Evolutionary conservation across 305 asterid genomes (phyloP), one percentile per base, ranked within the genome.

Genomic region (Fraxinus xanthoxyloides): DNA sequence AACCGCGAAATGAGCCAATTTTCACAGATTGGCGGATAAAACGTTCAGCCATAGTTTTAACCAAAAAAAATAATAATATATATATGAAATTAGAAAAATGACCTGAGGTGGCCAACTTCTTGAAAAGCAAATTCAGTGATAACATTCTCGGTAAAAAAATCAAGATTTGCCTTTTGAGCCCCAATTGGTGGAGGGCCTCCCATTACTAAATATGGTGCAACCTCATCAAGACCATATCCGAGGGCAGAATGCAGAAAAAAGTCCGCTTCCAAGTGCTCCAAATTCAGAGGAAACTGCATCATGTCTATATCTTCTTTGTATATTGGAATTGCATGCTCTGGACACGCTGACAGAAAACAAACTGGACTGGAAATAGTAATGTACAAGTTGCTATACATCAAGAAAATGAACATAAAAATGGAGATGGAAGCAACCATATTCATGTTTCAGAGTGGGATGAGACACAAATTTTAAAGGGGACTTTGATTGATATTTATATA

Each of bases 61-160:
- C 7, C 23, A 15, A 30, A 30, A 30, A 30, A 30, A 30, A 30
- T 7, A 38, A n/a, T n/a, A n/a, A n/a, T n/a, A n/a, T n/a, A n/a
- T n/a, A n/a, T n/a, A 51, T 19, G 26, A 54, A 19, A 54, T n/a
- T 54, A 54, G 65, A 54, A 54, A 54, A 54, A 38, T 17, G 21
- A 87, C 93, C 87, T 91, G 40, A 90, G 82, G 85, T 91, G 93
- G 76, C 91, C 92, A 51, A 91, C 77, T 87, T 89, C 92, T 77
- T 87, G 89, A 4, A 35, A 43, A n/a, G 63, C 90, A 73, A 89
- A 87, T 72, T 91, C 89, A 26, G 7, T 32, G 54, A 87, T 65
- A 6, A 91, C 54, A 1, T 23, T 51, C 0, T 32, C 1, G 0
- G 88, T 79, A 35, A 84, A 21, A 38, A 0, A 3, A 74, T 88